These are phyloP conservation scores for Globisporangium nodosum DNA, from an alignment of 352 stramenopile genomes.

Conservation along the genomic window DNA sequence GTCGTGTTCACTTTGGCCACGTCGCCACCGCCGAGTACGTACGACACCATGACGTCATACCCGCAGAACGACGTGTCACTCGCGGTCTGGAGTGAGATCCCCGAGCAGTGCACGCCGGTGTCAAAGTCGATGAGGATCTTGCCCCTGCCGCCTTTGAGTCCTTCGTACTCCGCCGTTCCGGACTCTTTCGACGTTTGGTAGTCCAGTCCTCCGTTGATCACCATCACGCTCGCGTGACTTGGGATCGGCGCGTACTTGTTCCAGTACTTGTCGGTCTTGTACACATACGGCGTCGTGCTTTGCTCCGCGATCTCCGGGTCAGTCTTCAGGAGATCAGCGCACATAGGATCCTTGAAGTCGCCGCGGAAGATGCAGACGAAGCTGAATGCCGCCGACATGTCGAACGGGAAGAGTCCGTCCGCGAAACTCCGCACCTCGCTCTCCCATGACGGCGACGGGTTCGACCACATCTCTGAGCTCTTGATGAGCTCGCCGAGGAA, in stretches of 20 bases:
- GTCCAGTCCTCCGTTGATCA: constrained; percentile 27
- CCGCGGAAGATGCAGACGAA: constrained; percentile 12
- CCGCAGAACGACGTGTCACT: background rate
- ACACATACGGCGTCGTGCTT: constrained; percentile 11
- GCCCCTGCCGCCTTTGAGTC: constrained; percentile 5
- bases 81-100: background rate
- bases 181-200: constrained; percentile 17
- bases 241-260: constrained; percentile 18
- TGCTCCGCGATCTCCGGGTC: background rate
- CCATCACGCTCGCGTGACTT: constrained; percentile 15
- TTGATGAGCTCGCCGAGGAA: constrained; percentile 21
- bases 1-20: no score
- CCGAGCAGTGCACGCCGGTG: background rate
- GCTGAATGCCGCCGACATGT: constrained; percentile 1
- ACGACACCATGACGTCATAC: background rate
- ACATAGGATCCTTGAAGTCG: background rate
- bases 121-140: constrained; percentile 17
- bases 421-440: constrained; percentile 1
- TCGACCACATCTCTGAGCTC: constrained; percentile 20
- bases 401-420: constrained; percentile 6
- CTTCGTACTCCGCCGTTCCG: constrained; percentile 14
- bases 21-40: no score
- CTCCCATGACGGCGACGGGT: constrained; percentile 14
- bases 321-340: background rate
- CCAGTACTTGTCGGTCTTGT: constrained; percentile 27